These are phyloP conservation scores for Caryopteris hybrid DNA, from an alignment of 305 asterid genomes.

Conservation along the genomic window DNA sequence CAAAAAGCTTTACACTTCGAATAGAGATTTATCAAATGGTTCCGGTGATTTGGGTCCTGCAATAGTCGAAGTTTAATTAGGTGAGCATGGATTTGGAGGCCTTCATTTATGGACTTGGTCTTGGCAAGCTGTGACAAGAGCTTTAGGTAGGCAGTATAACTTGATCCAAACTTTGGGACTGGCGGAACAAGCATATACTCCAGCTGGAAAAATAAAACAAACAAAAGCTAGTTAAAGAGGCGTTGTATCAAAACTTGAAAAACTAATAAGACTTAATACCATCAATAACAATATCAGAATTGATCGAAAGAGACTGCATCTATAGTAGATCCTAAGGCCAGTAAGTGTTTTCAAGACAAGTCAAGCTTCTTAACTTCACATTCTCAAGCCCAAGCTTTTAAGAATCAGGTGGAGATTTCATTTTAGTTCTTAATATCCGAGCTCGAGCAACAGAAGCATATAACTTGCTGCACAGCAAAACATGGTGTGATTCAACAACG, in stretches of 20 bases:
- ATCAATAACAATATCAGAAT: neutral
- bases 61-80: conserved; percentile 40
- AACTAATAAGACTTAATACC: neutral
- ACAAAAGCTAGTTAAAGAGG: neutral
- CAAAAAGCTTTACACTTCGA: conserved; percentile 48
- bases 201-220: conserved; percentile 5
- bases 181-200: conserved; percentile 31
- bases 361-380: neutral
- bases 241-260: neutral
- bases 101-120: conserved; percentile 44
- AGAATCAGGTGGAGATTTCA: neutral
- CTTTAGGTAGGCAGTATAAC: conserved; percentile 32
- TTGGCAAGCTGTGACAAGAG: conserved; percentile 34
- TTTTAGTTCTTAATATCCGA: neutral
- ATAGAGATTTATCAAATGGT: conserved; percentile 58
- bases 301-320: neutral
- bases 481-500: neutral
- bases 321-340: neutral
- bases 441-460: neutral
- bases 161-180: conserved; percentile 23
- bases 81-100: conserved; percentile 63
- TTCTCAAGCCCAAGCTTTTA: neutral
- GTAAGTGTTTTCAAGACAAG: neutral
- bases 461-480: neutral
- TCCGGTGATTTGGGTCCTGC: conserved; percentile 41